Evolutionary conservation across 768 basidiomycete genomes (phyloP).

Genomic region (Trametes sanguinea): DNA sequence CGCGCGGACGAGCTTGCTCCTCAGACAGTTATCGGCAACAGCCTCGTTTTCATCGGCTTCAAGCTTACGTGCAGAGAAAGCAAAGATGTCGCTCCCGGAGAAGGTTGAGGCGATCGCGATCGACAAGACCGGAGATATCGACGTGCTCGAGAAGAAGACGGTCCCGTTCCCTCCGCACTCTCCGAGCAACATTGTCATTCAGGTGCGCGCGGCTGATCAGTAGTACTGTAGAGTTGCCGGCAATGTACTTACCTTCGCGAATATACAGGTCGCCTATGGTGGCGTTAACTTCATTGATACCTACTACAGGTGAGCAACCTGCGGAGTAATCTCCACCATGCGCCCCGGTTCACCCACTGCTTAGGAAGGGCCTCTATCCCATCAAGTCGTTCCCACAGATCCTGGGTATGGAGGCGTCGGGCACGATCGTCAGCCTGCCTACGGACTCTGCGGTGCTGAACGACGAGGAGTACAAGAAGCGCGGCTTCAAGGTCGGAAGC

Average conservation of each 20-base stretch:
- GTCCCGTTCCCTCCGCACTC: constrained; percentile 68
- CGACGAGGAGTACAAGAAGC: constrained; percentile 62
- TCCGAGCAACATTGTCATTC: constrained; percentile 59
- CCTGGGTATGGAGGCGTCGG: constrained; percentile 79
- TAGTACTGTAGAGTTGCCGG: neutral
- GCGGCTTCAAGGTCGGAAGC: constrained; percentile 66
- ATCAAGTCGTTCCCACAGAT: constrained; percentile 58
- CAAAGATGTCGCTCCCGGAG: constrained; percentile 53
- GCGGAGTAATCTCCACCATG: no score
- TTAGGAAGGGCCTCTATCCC: constrained; percentile 66
- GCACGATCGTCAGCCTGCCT: constrained; percentile 74
- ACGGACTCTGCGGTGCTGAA: constrained; percentile 60
- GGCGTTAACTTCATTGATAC: constrained; percentile 90
- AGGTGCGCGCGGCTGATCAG: constrained; percentile 31
- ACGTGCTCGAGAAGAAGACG: constrained; percentile 69
- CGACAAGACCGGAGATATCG: constrained; percentile 70
- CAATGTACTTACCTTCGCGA: neutral
- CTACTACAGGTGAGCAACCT: constrained; percentile 63
- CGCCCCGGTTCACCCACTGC: neutral
- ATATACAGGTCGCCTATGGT: constrained; percentile 61
- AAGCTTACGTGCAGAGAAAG: neutral
- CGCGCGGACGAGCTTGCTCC: constrained; percentile 26
- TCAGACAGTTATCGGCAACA: constrained; percentile 36
- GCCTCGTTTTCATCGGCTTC: neutral
- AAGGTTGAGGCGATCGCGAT: constrained; percentile 75